phyloP scores from a whole-genome alignment of 1,139 yeast species.

The Blastobotrys niveus region DNA sequence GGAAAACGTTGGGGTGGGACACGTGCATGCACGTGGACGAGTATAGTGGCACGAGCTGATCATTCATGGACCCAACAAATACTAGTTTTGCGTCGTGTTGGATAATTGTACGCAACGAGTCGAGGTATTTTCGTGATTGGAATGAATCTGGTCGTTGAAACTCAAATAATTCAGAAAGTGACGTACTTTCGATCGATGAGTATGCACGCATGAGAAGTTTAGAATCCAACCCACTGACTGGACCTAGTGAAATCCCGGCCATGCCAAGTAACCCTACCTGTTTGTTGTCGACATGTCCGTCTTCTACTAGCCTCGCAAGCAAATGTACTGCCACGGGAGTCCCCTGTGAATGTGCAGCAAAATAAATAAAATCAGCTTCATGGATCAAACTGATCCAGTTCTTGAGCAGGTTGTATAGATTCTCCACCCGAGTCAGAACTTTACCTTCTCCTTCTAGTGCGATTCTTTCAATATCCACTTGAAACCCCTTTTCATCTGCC shows the following conservation, averaged over 20 bases:
- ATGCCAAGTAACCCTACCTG: constrained; percentile 71
- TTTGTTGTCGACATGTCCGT: constrained; percentile 52
- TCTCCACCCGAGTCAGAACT: constrained; percentile 77
- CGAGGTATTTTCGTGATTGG: constrained; percentile 66
- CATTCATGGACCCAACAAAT: constrained; percentile 83
- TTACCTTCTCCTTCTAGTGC: constrained; percentile 93
- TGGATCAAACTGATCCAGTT: constrained; percentile 68
- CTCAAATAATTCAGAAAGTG: constrained; percentile 78
- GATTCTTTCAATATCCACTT: constrained; percentile 72
- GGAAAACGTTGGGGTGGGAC: constrained; percentile 80
- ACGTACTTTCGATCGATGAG: constrained; percentile 82
- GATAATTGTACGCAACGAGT: constrained; percentile 59
- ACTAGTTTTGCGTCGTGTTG: constrained; percentile 69
- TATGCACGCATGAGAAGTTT: constrained; percentile 79
- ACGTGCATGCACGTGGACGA: constrained; percentile 80
- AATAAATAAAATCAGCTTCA: constrained; percentile 75
- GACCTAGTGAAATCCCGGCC: constrained; percentile 96
- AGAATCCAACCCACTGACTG: constrained; percentile 84
- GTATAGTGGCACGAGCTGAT: constrained; percentile 86
- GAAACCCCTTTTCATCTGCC: constrained; percentile 53
- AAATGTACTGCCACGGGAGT: constrained; percentile 84
- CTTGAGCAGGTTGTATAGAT: constrained; percentile 63
- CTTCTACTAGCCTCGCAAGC: constrained; percentile 62
- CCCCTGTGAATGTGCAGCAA: constrained; percentile 95
- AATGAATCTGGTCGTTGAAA: constrained; percentile 69